phyloP scores from a whole-genome alignment of 306 rosid species.

The Fragaria nilgerrensis region DNA sequence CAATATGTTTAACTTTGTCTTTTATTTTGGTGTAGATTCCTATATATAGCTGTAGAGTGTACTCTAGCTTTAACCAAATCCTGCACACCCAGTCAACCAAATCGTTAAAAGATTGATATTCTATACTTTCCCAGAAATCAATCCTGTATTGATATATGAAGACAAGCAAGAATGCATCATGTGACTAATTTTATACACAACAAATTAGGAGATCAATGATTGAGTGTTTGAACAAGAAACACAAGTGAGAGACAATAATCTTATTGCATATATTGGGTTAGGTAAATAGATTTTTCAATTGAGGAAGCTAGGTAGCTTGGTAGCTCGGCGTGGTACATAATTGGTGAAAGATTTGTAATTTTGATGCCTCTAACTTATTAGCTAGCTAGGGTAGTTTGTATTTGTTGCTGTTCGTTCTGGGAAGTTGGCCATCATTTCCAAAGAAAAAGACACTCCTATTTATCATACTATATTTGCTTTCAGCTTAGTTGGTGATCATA shows the following conservation, averaged over 20 bases:
- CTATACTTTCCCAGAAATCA: background rate
- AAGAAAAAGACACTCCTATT: constrained; percentile 35
- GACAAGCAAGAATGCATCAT: constrained; percentile 20
- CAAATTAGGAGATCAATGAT: constrained; percentile 22
- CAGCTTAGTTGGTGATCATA: constrained; percentile 38
- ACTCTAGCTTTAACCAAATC: background rate
- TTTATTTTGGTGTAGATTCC: too few species aligned
- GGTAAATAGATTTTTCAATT: constrained; percentile 34
- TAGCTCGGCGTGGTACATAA: constrained; percentile 8
- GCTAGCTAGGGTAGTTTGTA: constrained; percentile 5
- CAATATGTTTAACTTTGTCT: too few species aligned
- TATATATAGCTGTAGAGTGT: background rate
- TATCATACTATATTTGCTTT: constrained; percentile 31
- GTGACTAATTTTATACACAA: constrained; percentile 11
- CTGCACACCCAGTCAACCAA: background rate
- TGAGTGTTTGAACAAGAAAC: constrained; percentile 21
- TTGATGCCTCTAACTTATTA: background rate
- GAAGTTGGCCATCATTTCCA: constrained; percentile 33
- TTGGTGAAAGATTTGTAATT: constrained; percentile 21
- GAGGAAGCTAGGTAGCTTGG: constrained; percentile 5
- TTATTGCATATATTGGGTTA: constrained; percentile 20
- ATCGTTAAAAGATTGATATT: background rate
- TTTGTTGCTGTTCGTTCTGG: constrained; percentile 19
- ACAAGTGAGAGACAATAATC: constrained; percentile 20
- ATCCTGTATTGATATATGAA: background rate